These are phyloP conservation scores for Theobroma grandiflorum DNA, from an alignment of 441 rosid species.

Conservation along the genomic window DNA sequence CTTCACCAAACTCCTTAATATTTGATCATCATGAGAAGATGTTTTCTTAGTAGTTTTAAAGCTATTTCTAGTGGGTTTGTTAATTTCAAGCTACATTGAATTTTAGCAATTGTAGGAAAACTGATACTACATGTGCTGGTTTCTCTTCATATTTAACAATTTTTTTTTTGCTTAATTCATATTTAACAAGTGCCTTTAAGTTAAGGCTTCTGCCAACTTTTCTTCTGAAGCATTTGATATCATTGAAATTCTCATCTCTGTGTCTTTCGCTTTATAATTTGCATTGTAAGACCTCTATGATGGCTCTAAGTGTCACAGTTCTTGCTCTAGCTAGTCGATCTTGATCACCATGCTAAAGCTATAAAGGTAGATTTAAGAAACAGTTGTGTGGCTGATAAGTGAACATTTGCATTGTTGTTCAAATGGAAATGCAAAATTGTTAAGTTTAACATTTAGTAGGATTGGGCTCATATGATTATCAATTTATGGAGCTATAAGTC, in stretches of 20 bases:
- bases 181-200: background rate
- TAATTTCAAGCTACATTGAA: background rate
- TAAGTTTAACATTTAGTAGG: background rate
- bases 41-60: background rate
- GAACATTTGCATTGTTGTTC: background rate
- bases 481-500: background rate
- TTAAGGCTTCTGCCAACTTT: background rate
- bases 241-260: background rate
- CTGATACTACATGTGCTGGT: background rate
- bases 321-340: background rate
- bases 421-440: background rate
- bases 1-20: background rate
- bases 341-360: background rate
- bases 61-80: background rate
- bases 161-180: too few species aligned
- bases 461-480: background rate
- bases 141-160: background rate
- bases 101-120: background rate
- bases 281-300: background rate
- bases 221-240: background rate
- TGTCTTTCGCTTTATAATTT: background rate
- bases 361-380: background rate
- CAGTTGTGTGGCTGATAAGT: slow-evolving; percentile 1
- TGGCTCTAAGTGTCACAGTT: background rate
- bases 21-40: background rate